Evolutionary conservation across 208 protist species (phyloP), one percentile per base, ranked within the genome.

Genomic region (Angomonas deanei): DNA sequence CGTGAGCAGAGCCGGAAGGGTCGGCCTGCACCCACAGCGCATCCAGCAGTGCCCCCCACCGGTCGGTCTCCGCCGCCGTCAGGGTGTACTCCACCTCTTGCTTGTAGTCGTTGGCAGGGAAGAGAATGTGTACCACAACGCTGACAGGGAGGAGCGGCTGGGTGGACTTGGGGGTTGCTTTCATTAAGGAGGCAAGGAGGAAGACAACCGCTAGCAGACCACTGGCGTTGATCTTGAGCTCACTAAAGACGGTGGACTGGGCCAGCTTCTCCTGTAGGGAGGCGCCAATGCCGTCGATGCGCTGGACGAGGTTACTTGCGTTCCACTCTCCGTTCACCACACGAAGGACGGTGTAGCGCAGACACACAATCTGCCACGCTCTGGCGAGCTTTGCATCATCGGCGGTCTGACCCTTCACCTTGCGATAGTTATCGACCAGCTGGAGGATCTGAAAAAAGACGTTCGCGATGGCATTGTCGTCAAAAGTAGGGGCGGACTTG

Each of bases 11-110:
- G 31, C 62, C 57, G 5, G 76, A 76, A 0, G 83, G 78, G 52
- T 91, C 86, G 4, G 59, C 64, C 62, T 93, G 86, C 32, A 88
- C 73, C 87, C 81, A 91, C 21, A 93, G 26, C 36, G 84, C 87
- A 55, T 91, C 87, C 64, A 85, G 60, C 19, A 93, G 27, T 19
- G 68, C 46, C 10, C 72, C 66, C 87, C 87, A 93, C 3, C 74
- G 49, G 46, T 77, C 67, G 21, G 66, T 42, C 61, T 88, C 84
- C 28, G 74, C 67, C 24, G 69, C 59, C 2, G 68, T 69, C 28
- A 73, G 47, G 15, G 72, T 62, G 39, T 74, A 68, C 3, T 66
- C 48, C 47, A 77, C 74, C 30, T 61, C 61, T 19, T 48, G 28
- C 1, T 50, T 54, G 52, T 66, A 67, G 58, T 80, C 60, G 46